Evolutionary conservation across 495 filamentous ascomycete genomes (phyloP), one percentile per base, ranked within the genome.

Genomic region (Penicillium desertorum): DNA sequence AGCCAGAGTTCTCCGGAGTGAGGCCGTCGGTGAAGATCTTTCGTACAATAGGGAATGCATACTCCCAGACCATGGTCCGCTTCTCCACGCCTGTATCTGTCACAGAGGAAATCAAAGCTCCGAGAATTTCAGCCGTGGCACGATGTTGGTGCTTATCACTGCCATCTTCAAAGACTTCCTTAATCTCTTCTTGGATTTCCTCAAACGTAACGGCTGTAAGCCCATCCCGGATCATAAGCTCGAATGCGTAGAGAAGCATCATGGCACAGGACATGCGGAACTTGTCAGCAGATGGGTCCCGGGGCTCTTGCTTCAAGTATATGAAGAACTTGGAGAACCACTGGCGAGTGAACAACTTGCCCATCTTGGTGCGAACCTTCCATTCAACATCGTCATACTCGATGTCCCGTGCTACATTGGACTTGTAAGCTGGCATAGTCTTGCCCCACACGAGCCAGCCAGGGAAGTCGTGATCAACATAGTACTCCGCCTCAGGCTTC

Each of bases 401-500:
- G 17, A 91, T 74, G 58, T 88, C 89, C 44, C 79, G 80, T 30
- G 78, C 79, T 14, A 89, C 81, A 41, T 87, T 84, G 8, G 88
- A 86, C 54, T 83, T 83, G 65, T 84, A 90, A 2, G 86, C 93
- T 23, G 83, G 85, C 80, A 98, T 90, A 10, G 79, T 82, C 67
- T 95, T 88, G 12, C 83, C 85, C 94, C 94, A 99, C 7, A 94
- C 90, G n/a, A 99, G 81, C 94, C 94, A 99, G 23, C 94, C 94
- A 10, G 92, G 90, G 71, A 96, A 88, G 66, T 96, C 93, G 52
- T 83, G 83, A 65, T 99, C 94, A 54, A 97, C 84, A 61, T 89
- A 96, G 68, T 92, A 95, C 53, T 96, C 83, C 6, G 89, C 84
- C 54, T 92, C 88, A 25, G 87, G 86, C 32, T 88, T 79, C 12